Percentiles rank a stretch among this genome's conserved stretches.
Conservation (phyloP, 225 moss, liverwort and hornwort species). For the Polytrichum formosum region DNA sequence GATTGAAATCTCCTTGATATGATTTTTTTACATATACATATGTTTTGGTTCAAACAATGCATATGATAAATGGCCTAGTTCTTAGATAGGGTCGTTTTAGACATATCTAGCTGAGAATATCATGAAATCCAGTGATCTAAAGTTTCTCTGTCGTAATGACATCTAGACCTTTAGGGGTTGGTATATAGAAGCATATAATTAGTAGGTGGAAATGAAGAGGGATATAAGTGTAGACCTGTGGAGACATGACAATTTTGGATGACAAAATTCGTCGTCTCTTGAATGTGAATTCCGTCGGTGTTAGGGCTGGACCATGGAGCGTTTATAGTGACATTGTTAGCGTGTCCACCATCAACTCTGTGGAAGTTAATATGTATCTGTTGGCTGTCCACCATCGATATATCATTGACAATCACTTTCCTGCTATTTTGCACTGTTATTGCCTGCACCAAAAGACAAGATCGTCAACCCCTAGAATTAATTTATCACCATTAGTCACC, state of each 20-base stretch:
- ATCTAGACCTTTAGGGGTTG: too few relatives aligned
- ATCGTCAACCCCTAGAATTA: neutral
- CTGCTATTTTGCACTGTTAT: slow-evolving; percentile 28
- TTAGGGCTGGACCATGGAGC: slow-evolving; percentile 40
- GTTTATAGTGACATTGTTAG: slow-evolving; percentile 14
- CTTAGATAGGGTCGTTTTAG: too few relatives aligned
- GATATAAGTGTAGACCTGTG: slow-evolving; percentile 12
- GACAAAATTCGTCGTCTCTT: slow-evolving; percentile 7
- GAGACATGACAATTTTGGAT: slow-evolving; percentile 28
- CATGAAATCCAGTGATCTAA: too few relatives aligned
- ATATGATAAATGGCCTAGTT: too few relatives aligned
- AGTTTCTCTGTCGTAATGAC: too few relatives aligned
- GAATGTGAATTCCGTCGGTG: slow-evolving; percentile 47
- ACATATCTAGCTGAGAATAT: too few relatives aligned
- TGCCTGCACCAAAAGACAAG: slow-evolving; percentile 1
- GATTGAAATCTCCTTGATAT: too few relatives aligned
- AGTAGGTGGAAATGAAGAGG: neutral
- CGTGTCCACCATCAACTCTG: neutral
- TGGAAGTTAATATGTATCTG: slow-evolving; percentile 44
- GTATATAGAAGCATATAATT: too few relatives aligned
- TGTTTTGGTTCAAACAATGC: too few relatives aligned
- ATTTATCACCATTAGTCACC: too few relatives aligned
- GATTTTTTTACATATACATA: too few relatives aligned
- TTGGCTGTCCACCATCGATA: slow-evolving; percentile 29
- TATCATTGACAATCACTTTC: slow-evolving; percentile 13